Percentiles rank a stretch among this genome's conserved stretches.
phyloP scores from a whole-genome alignment of 106 monocot genomes.

The Triglochin maritima region DNA sequence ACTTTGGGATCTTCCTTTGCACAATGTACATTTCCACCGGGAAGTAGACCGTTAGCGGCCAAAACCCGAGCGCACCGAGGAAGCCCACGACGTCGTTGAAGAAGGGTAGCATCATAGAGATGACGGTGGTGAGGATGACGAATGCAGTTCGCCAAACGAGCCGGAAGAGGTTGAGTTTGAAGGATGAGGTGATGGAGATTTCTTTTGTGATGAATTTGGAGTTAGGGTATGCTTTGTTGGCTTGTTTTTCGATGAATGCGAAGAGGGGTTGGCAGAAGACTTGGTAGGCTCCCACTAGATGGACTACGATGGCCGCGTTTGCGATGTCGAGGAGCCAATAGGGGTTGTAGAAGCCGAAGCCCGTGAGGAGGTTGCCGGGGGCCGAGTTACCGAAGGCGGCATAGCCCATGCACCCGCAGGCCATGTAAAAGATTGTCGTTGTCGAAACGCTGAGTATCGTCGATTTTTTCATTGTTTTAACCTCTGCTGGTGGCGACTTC shows the following conservation, averaged over 20 bases:
- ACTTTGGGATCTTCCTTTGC: slow-evolving; percentile 31
- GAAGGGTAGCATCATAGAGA: slow-evolving; percentile 45
- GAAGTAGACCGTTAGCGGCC: slow-evolving; percentile 46
- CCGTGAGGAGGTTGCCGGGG: slow-evolving; percentile 33
- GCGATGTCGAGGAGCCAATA: slow-evolving; percentile 26
- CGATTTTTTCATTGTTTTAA: slow-evolving; percentile 20
- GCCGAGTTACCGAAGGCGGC: slow-evolving; percentile 21
- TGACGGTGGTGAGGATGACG: slow-evolving; percentile 30
- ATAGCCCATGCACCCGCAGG: slow-evolving; percentile 24
- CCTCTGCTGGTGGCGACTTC: slow-evolving; percentile 17
- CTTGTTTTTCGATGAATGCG: slow-evolving; percentile 18
- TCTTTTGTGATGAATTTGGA: slow-evolving; percentile 11
- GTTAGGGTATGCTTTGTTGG: slow-evolving; percentile 13
- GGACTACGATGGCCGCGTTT: slow-evolving; percentile 27
- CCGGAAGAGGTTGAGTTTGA: slow-evolving; percentile 31
- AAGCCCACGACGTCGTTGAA: slow-evolving; percentile 55
- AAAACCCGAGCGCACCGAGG: slow-evolving; percentile 40
- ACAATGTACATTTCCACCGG: slow-evolving; percentile 42
- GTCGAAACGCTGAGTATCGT: slow-evolving; percentile 11
- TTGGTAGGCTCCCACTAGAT: slow-evolving; percentile 25
- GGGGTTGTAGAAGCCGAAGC: slow-evolving; percentile 28
- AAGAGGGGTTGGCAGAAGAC: slow-evolving; percentile 29
- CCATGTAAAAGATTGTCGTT: slow-evolving; percentile 19
- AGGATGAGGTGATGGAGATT: slow-evolving; percentile 12
- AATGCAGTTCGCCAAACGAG: slow-evolving; percentile 30